These are phyloP conservation scores for Acanthamoeba quina DNA, from an alignment of 208 protist genomes.

Conservation along the genomic window DNA sequence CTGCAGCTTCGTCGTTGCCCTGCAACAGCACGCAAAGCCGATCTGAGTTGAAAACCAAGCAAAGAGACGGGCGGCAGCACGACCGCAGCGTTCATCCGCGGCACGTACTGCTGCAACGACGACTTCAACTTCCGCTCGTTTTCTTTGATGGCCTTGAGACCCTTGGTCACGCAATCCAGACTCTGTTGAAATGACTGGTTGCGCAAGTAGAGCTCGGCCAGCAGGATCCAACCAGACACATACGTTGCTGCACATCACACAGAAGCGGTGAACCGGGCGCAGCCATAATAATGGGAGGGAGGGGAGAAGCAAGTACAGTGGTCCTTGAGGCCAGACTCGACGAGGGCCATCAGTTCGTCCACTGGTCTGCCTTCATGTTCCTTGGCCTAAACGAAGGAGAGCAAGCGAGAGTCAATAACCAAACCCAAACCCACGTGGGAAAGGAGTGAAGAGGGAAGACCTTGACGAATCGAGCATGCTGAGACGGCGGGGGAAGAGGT, in stretches of 20 bases:
- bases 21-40: background rate
- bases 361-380: slow-evolving; percentile 11
- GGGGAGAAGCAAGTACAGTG: background rate
- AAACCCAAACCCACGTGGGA: background rate
- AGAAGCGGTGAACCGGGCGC: background rate
- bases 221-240: slow-evolving; percentile 27
- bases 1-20: background rate
- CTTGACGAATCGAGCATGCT: slow-evolving; percentile 35
- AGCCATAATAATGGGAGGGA: too few species aligned
- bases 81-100: background rate
- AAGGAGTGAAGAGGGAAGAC: background rate
- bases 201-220: slow-evolving; percentile 42
- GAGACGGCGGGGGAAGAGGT: background rate
- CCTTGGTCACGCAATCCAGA: slow-evolving; percentile 30
- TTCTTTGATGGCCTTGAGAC: slow-evolving; percentile 11
- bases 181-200: slow-evolving; percentile 48
- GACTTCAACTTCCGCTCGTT: background rate
- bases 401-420: background rate
- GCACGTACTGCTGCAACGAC: background rate
- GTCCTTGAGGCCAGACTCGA: slow-evolving; percentile 30
- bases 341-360: slow-evolving; percentile 15
- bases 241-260: background rate
- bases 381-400: background rate
- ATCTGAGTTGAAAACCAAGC: background rate
- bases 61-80: background rate